Evolutionary conservation across 2,329 filamentous ascomycete genomes (phyloP).

Genomic region (Paramyrothecium sp.): DNA sequence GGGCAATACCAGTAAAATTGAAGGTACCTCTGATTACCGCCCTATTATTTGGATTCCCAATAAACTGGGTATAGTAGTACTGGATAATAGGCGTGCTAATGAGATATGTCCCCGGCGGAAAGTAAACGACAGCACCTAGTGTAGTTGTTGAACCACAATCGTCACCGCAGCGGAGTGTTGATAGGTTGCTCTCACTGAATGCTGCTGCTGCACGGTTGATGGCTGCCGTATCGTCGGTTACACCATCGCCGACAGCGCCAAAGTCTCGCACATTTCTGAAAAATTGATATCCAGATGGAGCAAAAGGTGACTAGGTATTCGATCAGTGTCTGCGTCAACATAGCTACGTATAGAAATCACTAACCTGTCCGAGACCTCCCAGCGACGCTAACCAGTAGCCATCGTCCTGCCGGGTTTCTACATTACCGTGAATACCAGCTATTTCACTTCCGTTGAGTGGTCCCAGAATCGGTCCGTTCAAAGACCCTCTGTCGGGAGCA

Average conservation of each 20-base stretch:
- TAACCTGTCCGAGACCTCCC: slow-evolving; percentile 1
- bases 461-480: too few relatives aligned
- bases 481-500: too few relatives aligned
- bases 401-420: too few relatives aligned
- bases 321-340: too few relatives aligned
- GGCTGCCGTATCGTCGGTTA: slow-evolving; percentile 10
- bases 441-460: too few relatives aligned
- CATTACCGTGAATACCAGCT: too few relatives aligned
- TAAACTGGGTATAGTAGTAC: slow-evolving; percentile 74
- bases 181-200: slow-evolving; percentile 39
- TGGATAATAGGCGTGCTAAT: slow-evolving; percentile 58
- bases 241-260: slow-evolving; percentile 46
- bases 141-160: slow-evolving; percentile 66
- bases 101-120: slow-evolving; percentile 66
- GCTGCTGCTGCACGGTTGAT: slow-evolving; percentile 68
- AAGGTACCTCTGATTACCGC: slow-evolving; percentile 51
- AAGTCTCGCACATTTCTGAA: slow-evolving; percentile 53
- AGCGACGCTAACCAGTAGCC: slow-evolving; percentile 4
- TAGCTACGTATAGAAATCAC: too few relatives aligned
- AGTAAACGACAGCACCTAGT: slow-evolving; percentile 66
- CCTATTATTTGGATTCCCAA: slow-evolving; percentile 62
- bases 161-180: slow-evolving; percentile 60
- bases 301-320: too few relatives aligned
- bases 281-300: slow-evolving; percentile 44
- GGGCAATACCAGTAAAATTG: slow-evolving; percentile 63